Evolutionary conservation across 2,329 filamentous ascomycete genomes (phyloP).

Genomic region (Fusarium illudens): DNA sequence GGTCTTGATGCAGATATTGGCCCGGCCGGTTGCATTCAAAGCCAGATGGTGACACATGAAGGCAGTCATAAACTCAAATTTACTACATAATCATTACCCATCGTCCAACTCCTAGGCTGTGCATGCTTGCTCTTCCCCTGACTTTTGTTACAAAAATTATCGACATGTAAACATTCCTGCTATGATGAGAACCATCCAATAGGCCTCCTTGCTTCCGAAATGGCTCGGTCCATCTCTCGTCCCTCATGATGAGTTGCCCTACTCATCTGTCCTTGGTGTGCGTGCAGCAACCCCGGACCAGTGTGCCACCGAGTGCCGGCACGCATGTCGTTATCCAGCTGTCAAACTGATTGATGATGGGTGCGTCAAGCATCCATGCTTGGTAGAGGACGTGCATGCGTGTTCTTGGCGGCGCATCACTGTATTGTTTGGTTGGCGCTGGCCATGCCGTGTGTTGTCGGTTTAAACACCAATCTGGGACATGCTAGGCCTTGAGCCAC

Average conservation of each 20-base stretch:
- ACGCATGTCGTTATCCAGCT: background rate
- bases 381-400: background rate
- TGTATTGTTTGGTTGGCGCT: background rate
- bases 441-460: background rate
- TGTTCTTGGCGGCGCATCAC: background rate
- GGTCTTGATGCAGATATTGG: background rate
- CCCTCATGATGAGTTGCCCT: conserved; percentile 12
- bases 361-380: background rate
- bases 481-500: conserved; percentile 60
- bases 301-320: background rate
- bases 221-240: conserved; percentile 10
- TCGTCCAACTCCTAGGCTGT: conserved; percentile 19
- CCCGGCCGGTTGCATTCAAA: background rate
- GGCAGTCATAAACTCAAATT: conserved; percentile 14
- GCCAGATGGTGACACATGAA: background rate
- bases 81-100: conserved; percentile 31
- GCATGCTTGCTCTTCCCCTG: conserved; percentile 1
- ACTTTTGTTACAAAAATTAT: conserved; percentile 15
- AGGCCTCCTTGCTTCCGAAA: conserved; percentile 12
- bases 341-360: background rate
- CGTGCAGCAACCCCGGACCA: background rate
- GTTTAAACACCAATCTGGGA: conserved; percentile 62
- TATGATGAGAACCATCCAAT: conserved; percentile 11
- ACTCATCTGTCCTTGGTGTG: conserved; percentile 3
- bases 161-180: conserved; percentile 12